These are phyloP conservation scores for Alloascoidea africana DNA, from an alignment of 805 yeast species.

Conservation along the genomic window DNA sequence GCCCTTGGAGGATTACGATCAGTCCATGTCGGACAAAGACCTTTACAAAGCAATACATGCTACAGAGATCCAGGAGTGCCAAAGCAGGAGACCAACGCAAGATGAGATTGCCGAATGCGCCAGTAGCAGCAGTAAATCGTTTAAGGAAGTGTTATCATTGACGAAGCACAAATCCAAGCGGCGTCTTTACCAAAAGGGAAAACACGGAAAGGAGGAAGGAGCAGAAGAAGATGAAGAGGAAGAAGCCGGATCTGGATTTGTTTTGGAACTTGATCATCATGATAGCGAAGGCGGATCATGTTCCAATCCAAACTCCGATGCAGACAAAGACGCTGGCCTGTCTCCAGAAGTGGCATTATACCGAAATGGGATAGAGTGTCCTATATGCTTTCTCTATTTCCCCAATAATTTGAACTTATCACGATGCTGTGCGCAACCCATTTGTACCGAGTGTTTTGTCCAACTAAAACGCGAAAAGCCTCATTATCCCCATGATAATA, in stretches of 20 bases:
- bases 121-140: no score
- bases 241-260: no score
- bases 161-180: no score
- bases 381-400: constrained; percentile 82
- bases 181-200: constrained; percentile 2
- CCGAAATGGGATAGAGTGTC: constrained; percentile 67
- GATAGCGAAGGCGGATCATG: no score
- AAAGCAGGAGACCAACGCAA: no score
- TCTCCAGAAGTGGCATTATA: constrained; percentile 44
- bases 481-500: constrained; percentile 84
- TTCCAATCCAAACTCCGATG: no score
- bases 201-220: no score
- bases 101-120: no score
- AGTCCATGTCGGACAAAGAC: constrained; percentile 56
- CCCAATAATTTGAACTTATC: constrained; percentile 68
- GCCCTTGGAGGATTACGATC: constrained; percentile 72
- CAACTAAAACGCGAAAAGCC: constrained; percentile 88
- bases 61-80: no score
- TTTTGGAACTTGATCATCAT: no score
- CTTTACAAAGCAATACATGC: constrained; percentile 34
- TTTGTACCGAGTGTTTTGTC: constrained; percentile 93
- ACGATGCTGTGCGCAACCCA: constrained; percentile 84
- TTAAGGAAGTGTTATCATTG: background rate
- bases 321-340: no score
- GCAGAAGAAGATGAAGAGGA: no score